These are phyloP conservation scores for Colletotrichum australisinense DNA, from an alignment of 2,329 filamentous ascomycete species.

Conservation along the genomic window DNA sequence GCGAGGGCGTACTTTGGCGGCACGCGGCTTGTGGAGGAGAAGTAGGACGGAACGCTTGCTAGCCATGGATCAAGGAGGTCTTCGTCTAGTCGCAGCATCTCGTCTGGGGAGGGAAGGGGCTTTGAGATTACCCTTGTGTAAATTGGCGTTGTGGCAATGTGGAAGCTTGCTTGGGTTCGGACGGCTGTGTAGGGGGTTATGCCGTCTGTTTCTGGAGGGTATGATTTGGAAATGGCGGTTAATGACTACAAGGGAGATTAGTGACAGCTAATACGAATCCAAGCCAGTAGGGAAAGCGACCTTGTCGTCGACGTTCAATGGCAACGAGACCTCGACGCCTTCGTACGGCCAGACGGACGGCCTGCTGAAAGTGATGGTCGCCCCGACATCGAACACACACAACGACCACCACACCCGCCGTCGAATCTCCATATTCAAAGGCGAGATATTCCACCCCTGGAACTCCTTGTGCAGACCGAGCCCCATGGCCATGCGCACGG, in stretches of 20 bases:
- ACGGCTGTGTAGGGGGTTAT: constrained; percentile 58
- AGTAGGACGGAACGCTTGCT: constrained; percentile 49
- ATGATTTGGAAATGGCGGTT: constrained; percentile 47
- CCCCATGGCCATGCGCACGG: constrained; percentile 60
- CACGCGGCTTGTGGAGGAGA: constrained; percentile 45
- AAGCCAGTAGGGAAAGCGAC: not conserved
- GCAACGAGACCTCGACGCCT: constrained; percentile 44
- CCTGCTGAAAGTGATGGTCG: constrained; percentile 50
- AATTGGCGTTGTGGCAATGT: constrained; percentile 55
- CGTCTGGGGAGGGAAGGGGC: constrained; percentile 52
- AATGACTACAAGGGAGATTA: constrained; percentile 33
- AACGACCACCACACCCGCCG: constrained; percentile 51
- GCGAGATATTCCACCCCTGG: constrained; percentile 45
- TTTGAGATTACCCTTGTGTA: constrained; percentile 58
- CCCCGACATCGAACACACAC: constrained; percentile 57
- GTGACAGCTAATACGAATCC: not conserved
- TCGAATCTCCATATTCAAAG: constrained; percentile 47
- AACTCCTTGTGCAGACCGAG: constrained; percentile 60
- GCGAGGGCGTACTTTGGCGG: constrained; percentile 51
- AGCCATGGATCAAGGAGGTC: constrained; percentile 52
- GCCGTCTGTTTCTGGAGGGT: constrained; percentile 48
- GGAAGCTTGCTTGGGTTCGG: constrained; percentile 55
- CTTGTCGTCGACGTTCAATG: constrained; percentile 46
- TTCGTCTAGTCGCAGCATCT: constrained; percentile 54
- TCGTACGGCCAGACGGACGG: constrained; percentile 42